A percentile compares a stretch with the other conserved stretches of the same genome.
These are phyloP conservation scores for Alternaria sp. DNA, from an alignment of 2,329 filamentous ascomycete species.

Conservation along the genomic window DNA sequence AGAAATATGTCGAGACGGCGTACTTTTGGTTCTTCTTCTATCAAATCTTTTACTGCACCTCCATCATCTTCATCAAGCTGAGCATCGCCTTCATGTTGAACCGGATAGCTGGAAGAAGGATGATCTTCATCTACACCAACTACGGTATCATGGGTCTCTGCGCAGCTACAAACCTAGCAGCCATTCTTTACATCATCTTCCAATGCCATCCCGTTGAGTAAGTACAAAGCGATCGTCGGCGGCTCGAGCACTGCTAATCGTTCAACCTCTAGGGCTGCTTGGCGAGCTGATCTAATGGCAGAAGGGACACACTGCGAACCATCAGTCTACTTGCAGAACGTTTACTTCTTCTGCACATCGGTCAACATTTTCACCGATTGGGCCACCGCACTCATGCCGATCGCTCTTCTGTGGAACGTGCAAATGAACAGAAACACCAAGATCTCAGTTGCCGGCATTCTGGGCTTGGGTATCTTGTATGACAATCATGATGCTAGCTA, in stretches of 20 bases:
- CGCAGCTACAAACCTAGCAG: conserved; percentile 41
- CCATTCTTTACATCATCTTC: conserved; percentile 50
- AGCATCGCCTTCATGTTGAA: conserved; percentile 49
- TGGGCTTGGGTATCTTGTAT: conserved; percentile 37
- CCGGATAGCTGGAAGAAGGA: conserved; percentile 43
- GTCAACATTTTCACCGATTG: conserved; percentile 51
- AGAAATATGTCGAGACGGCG: conserved; percentile 20
- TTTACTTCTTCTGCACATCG: conserved; percentile 48
- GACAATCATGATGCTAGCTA: neutral
- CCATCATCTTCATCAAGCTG: conserved; percentile 50
- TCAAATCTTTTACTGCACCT: conserved; percentile 48
- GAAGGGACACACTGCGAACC: conserved; percentile 40
- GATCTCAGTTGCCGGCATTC: conserved; percentile 31
- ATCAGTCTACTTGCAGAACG: conserved; percentile 33
- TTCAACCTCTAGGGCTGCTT: conserved; percentile 14
- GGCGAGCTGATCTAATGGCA: conserved; percentile 16
- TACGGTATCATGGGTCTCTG: conserved; percentile 43
- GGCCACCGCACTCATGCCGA: conserved; percentile 46
- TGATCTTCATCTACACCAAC: conserved; percentile 35
- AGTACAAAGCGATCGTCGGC: neutral
- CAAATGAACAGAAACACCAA: conserved; percentile 37
- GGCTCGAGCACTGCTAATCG: neutral
- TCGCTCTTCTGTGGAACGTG: conserved; percentile 35
- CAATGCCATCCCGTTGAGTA: conserved; percentile 44
- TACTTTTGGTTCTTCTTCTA: conserved; percentile 49